Base-by-base conservation (phyloP, 2,329 filamentous ascomycete species). In the Proliferodiscus dingleyae region DNA sequence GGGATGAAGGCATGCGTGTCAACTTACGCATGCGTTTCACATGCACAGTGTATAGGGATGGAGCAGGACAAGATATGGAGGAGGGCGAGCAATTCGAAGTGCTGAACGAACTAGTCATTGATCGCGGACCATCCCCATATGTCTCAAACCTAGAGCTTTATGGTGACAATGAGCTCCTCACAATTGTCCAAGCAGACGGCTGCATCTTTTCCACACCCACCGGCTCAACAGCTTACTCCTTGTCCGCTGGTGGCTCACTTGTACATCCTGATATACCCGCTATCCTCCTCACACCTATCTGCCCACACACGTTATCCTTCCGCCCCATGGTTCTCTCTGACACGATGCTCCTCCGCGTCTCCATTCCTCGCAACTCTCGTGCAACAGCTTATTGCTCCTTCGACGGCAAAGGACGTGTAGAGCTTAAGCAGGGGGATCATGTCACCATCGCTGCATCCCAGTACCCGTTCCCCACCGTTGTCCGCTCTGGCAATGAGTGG, bases 1-100 rank as follows among this genome's bases (percentile, higher is more conserved):
- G 89, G 50, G 88, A 94, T 46, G 81, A 86, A 2, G 93, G 93
- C 45, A 97, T 98, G 91, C 85, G 91, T 43, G 91, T 97, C 50
- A 97, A 95, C 62, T 74, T 98, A 57, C 89, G 93, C 56, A 98
- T 98, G 93, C 87, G 93, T 51, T 98, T 98, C 67, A 98, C 93
- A 13, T 97, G 91, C 70, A 97, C 93, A 0, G 90, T 98, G 7
- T 96, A 91, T 71, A 85, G 91, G 36, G 77, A 84, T 55, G 80
- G 77, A 23, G 67, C 70, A 2, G 77, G 75, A 9, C 74, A 79
- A n/a, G 80, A 81, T 30, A 77, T 84, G 55, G 85, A 93, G 57
- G 90, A 96, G 66, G 88, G 85, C 36, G 91, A 97, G 70, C 90
- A 95, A 61, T 97, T 96, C 54, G 93, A 98, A 70, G 91, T 98